Base-by-base conservation (phyloP, 106 monocot species). In the Alisma plantagoaquatica region DNA sequence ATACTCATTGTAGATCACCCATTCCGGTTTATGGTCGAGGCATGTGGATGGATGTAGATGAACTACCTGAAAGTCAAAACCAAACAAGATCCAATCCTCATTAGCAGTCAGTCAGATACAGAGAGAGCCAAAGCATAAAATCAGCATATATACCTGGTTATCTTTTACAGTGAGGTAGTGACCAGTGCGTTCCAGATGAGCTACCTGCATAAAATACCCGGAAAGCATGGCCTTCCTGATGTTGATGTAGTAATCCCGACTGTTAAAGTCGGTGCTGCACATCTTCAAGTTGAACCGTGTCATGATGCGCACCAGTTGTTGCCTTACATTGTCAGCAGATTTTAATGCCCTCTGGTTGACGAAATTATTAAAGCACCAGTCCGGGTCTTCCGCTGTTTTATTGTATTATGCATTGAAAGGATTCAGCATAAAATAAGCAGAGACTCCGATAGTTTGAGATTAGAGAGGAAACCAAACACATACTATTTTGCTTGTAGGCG, bases 201-300 rank as follows among this genome's bases (percentile, higher is more conserved):
- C 75, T 8, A 57, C 69, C 43, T 75, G 69, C 75, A 75, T 75
- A 10, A 75, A 75, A 46, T 75, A 75, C 26, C 75, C 75, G 14
- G 75, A 49, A 10, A 75, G 59, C 46, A 69, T 33, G 2, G 57
- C 42, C 53, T 75, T 75, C 46, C 75, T 58, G 4, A 75, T 64
- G 27, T 69, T 69, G 52, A 46, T 32, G 30, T 69, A 69, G 47
- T 64, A 62, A 21, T 69, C 69, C 27, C 51, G 42, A 17, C 54
- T 76, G 29, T 41, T 61, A 25, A 70, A 60, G 21, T 70, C 70
- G 16, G 60, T 70, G 18, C 65, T 65, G 65, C 70, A 64, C 16
- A 65, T 31, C 38, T 70, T 58, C 28, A 70, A 51, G 28, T 76
- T 60, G 48, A 70, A 59, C 59, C 60, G 58, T n/a, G 30, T 23